Evolutionary conservation across 805 yeast species (phyloP).

Genomic region (Phaffomyces antillensis): DNA sequence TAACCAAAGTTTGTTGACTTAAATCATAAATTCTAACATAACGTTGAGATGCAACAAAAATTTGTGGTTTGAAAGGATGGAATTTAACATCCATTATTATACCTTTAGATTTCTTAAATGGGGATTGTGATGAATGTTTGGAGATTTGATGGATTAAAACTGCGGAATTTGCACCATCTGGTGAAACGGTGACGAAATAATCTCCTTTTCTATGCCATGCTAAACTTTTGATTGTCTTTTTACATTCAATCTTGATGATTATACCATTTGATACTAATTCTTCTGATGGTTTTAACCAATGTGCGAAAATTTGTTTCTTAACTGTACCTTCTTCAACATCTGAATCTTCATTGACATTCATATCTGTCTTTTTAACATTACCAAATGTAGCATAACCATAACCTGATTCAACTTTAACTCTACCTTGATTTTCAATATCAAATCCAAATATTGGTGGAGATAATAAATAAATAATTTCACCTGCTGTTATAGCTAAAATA

Average conservation of each 20-base stretch:
- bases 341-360: conserved; percentile 34
- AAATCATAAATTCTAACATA: conserved; percentile 87
- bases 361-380: conserved; percentile 36
- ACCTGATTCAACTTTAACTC: conserved; percentile 76
- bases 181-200: conserved; percentile 94
- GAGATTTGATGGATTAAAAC: conserved; percentile 93
- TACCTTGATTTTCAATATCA: conserved; percentile 76
- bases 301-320: conserved; percentile 51
- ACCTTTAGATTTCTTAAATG: conserved; percentile 89
- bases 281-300: conserved; percentile 77
- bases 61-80: conserved; percentile 93
- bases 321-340: conserved; percentile 32
- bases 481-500: conserved; percentile 78
- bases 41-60: conserved; percentile 91
- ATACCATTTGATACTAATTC: conserved; percentile 61
- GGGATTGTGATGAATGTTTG: conserved; percentile 91
- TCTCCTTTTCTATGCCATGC: conserved; percentile 98
- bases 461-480: conserved; percentile 67
- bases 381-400: conserved; percentile 79
- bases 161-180: conserved; percentile 81
- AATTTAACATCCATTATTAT: conserved; percentile 92
- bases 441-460: conserved; percentile 92
- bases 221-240: conserved; percentile 65
- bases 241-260: conserved; percentile 62
- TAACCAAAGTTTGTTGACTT: conserved; percentile 73